These are phyloP conservation scores for Gracilariopsis chorda DNA, from an alignment of 23 red algal genomes.

Conservation along the genomic window DNA sequence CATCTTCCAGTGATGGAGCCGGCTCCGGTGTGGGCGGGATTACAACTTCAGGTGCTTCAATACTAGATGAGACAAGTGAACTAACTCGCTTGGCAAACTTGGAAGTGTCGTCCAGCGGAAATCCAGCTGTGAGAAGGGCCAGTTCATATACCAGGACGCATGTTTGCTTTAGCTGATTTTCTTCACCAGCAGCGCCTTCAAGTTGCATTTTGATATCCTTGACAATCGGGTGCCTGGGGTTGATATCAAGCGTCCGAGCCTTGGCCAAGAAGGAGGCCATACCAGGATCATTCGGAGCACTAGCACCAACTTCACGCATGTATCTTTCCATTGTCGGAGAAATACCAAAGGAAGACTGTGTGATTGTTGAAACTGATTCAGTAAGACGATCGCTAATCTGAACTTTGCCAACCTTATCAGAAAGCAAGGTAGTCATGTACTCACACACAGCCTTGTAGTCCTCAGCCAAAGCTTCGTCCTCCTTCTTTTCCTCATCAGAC, in stretches of 20 bases:
- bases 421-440: slow-evolving; percentile 67
- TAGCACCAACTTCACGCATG: slow-evolving; percentile 74
- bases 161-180: slow-evolving; percentile 68
- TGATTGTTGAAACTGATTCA: slow-evolving; percentile 86
- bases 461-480: slow-evolving; percentile 51
- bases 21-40: slow-evolving; percentile 31
- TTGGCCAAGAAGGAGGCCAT: slow-evolving; percentile 61
- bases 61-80: slow-evolving; percentile 42
- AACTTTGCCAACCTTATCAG: slow-evolving; percentile 80
- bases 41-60: slow-evolving; percentile 49
- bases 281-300: slow-evolving; percentile 30
- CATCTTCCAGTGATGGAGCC: slow-evolving; percentile 42
- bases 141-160: slow-evolving; percentile 85
- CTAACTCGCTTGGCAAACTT: slow-evolving; percentile 84
- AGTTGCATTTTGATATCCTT: slow-evolving; percentile 70
- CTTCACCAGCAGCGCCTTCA: slow-evolving; percentile 45
- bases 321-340: slow-evolving; percentile 97
- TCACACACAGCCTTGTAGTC: slow-evolving; percentile 61
- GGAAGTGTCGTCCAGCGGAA: slow-evolving; percentile 67
- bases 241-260: slow-evolving; percentile 85
- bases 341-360: slow-evolving; percentile 81
- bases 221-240: slow-evolving; percentile 85
- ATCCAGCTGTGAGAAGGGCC: slow-evolving; percentile 85
- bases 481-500: slow-evolving; percentile 78
- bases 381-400: slow-evolving; percentile 82